Percentiles rank a stretch among this genome's conserved stretches.
Conservation (phyloP, 2,329 filamentous ascomycete species). For the Nemania bipapillata region DNA sequence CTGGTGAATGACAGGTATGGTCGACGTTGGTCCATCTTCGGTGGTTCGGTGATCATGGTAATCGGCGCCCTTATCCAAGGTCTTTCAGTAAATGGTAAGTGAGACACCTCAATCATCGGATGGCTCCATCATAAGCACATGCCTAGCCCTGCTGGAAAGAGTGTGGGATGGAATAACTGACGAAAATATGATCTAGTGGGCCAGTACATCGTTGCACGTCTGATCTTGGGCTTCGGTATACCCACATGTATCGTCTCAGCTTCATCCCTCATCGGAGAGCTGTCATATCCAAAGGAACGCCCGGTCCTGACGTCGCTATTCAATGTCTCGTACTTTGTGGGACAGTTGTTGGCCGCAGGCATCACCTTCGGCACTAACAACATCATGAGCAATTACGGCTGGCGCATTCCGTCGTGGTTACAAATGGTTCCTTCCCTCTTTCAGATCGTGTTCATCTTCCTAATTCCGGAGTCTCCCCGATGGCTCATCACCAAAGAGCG, state of each 20-base stretch:
- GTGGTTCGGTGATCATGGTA: constrained; percentile 65
- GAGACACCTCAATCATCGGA: neutral
- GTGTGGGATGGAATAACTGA: neutral
- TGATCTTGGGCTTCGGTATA: constrained; percentile 70
- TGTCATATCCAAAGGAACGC: constrained; percentile 70
- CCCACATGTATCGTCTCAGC: constrained; percentile 69
- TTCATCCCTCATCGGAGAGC: constrained; percentile 68
- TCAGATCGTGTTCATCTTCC: constrained; percentile 56
- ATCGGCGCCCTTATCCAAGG: constrained; percentile 66
- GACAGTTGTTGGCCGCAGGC: constrained; percentile 61
- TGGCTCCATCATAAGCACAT: neutral
- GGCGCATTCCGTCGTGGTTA: constrained; percentile 60
- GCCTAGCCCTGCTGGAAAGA: neutral
- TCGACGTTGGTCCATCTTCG: constrained; percentile 66
- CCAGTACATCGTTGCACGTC: constrained; percentile 70
- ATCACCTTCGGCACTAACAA: constrained; percentile 63
- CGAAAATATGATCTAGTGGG: constrained; percentile 39
- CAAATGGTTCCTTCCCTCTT: constrained; percentile 59
- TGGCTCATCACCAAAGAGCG: constrained; percentile 66
- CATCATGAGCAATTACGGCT: constrained; percentile 55
- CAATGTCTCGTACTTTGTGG: constrained; percentile 68
- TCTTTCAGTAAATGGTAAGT: constrained; percentile 59
- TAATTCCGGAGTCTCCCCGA: constrained; percentile 69
- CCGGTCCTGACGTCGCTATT: constrained; percentile 69
- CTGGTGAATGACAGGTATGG: constrained; percentile 66